Percentiles rank a stretch among this genome's conserved stretches.
phyloP scores from a whole-genome alignment of 169 alveolate genomes.

The Plasmodium malariae region DNA sequence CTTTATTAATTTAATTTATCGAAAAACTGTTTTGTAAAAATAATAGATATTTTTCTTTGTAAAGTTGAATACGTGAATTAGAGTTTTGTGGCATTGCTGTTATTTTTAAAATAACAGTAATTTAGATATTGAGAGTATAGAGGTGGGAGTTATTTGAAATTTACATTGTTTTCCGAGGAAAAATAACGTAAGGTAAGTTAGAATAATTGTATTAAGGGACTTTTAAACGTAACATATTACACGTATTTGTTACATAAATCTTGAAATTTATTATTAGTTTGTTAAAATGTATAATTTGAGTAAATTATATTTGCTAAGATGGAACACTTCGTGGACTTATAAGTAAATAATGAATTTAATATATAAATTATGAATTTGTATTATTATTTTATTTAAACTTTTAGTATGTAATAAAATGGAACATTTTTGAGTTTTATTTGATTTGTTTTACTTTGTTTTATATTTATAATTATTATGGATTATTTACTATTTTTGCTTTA shows the following conservation, averaged over 20 bases:
- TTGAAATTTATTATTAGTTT: conserved; percentile 6
- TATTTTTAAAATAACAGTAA: background rate
- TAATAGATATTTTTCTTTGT: conserved; percentile 1
- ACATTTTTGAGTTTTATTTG: background rate
- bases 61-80: conserved; percentile 10
- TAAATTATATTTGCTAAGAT: conserved; percentile 32
- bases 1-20: conserved; percentile 24
- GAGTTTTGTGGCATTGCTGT: background rate
- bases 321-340: conserved; percentile 77
- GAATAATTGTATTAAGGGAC: background rate
- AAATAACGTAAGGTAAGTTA: background rate
- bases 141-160: too few species aligned
- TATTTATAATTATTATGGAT: background rate
- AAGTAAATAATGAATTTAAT: conserved; percentile 65
- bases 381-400: background rate
- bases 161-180: background rate
- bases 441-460: background rate
- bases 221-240: background rate
- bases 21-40: conserved; percentile 21
- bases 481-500: too few species aligned
- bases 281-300: conserved; percentile 51
- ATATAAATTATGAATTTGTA: conserved; percentile 4
- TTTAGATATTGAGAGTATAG: too few species aligned
- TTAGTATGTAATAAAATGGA: background rate
- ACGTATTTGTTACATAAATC: conserved; percentile 2